Evolutionary conservation across 1,284 basidiomycete species (phyloP), one percentile per base, ranked within the genome.

Genomic region (Coriolopsis trogii): DNA sequence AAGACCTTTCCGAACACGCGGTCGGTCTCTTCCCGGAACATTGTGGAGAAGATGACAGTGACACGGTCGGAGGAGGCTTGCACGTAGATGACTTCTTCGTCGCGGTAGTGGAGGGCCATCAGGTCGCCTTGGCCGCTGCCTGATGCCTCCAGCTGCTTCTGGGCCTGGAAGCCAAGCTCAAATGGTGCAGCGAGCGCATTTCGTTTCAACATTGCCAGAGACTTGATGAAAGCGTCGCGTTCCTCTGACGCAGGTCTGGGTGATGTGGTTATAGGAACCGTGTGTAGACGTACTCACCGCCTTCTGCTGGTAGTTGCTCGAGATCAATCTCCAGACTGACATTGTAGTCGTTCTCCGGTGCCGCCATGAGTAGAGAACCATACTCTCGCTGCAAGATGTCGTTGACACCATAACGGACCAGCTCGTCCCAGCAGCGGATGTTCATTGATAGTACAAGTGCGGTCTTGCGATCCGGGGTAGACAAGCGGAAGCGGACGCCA

Each of bases 11-110:
- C 97, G 68, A 95, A 93, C 45, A 98, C 92, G 49, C 94, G 84
- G 73, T 99, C 97, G 6, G 96, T 98, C 73, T 99, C 97, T 65
- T 99, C 97, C 64, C 91, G 84, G 77, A 99, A 99, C 39, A 95
- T 82, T 10, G 97, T 99, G 4, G 91, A 95, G 74, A 99, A 99
- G 64, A 98, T 93, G 51, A 98, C 93, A 0, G 97, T 99, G 44
- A 99, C 96, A 55, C 97, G 89, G 78, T 99, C 97, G 45, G 86
- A 82, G 38, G 89, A 87, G 4, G 97, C 94, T 64, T 93, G 91
- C 36, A 99, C 82, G 70, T 95, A 99, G 70, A 99, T 97, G 7
- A 93, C 95, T 72, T 99, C 97, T 64, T 97, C 93, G 70, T 91
- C 95, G 59, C 95, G 87, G 72, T 99, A 99, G 71, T 95, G 90